These are phyloP conservation scores for Spizellomyces sp. DNA, from an alignment of 192 early-diverging fungal genomes.

Conservation along the genomic window DNA sequence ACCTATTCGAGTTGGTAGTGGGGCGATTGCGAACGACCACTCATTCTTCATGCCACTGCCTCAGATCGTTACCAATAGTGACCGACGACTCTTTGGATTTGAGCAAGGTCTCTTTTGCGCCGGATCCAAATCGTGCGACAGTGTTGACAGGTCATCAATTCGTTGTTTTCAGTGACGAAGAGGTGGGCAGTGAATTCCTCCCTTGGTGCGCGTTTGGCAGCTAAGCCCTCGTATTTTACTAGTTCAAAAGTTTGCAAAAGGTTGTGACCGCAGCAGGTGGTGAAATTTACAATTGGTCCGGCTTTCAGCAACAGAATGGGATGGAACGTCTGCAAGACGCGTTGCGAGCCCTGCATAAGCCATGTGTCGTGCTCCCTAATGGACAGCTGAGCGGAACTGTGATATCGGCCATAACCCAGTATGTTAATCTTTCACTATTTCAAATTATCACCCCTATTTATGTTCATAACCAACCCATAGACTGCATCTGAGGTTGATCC, in stretches of 20 bases:
- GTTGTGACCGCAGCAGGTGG: neutral
- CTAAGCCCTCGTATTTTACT: neutral
- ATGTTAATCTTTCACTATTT: too few relatives aligned
- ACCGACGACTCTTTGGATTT: constrained; percentile 1
- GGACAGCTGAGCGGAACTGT: too few relatives aligned
- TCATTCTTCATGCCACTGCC: too few relatives aligned
- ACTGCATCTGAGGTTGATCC: neutral
- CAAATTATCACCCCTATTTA: too few relatives aligned
- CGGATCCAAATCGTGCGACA: neutral
- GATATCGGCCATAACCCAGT: too few relatives aligned
- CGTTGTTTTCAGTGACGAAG: constrained; percentile 4
- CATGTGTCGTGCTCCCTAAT: too few relatives aligned
- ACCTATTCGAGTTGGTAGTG: neutral
- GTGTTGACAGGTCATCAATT: neutral
- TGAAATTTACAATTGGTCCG: neutral
- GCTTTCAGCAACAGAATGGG: too few relatives aligned
- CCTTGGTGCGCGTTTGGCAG: neutral
- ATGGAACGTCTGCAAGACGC: too few relatives aligned
- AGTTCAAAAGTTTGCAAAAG: neutral
- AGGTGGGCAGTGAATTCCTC: neutral
- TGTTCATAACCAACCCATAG: neutral
- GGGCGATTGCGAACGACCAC: too few relatives aligned
- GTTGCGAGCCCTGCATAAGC: too few relatives aligned
- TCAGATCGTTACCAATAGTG: neutral
- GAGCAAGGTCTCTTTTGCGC: neutral